Base-by-base conservation (phyloP, 116 monocot genomes). In the Iris pallida region DNA sequence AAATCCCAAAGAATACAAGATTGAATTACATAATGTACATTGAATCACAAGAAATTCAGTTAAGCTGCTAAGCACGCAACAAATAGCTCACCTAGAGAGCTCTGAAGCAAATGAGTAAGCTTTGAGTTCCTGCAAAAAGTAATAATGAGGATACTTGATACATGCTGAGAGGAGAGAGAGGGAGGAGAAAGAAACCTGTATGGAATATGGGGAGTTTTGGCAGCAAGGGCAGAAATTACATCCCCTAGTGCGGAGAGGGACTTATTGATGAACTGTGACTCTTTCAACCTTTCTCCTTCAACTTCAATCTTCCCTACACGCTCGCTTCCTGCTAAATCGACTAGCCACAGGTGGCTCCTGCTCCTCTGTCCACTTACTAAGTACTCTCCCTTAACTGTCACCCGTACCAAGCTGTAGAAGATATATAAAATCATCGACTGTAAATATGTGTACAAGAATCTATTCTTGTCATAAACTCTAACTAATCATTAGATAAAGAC, bases 311-410 rank as follows among this genome's bases (percentile, higher is more conserved):
- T 94, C 4, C 66, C 85, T 16, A 85, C 65, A 47, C 93, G 81
- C 55, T 94, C 93, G 20, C 93, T 94, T 54, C 93, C 93, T 55
- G 93, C 93, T 64, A 94, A 78, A 70, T 94, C 93, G 6, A 94
- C 93, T 57, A 94, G 65, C 93, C 93, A 94, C 42, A 94, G 61
- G 59, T 89, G 71, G 72, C 90, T 94, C 45, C 63, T 85, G 42
- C 48, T 80, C 53, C 52, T 79, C 55, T 82, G 75, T 6, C 82
- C 78, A 59, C 68, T 84, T 57, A 85, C 49, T 57, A 83, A 48
- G 60, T 94, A 77, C 73, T 90, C 80, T 46, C 71, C 81, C 61
- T 76, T 89, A 6, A 86, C 60, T 0, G 76, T 85, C 4, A 94
- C 78, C 13, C 90, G 75, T 40, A 94, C 85, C 80, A 94, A 80